phyloP scores from a whole-genome alignment of 768 basidiomycete species.

The Mycena galopus region DNA sequence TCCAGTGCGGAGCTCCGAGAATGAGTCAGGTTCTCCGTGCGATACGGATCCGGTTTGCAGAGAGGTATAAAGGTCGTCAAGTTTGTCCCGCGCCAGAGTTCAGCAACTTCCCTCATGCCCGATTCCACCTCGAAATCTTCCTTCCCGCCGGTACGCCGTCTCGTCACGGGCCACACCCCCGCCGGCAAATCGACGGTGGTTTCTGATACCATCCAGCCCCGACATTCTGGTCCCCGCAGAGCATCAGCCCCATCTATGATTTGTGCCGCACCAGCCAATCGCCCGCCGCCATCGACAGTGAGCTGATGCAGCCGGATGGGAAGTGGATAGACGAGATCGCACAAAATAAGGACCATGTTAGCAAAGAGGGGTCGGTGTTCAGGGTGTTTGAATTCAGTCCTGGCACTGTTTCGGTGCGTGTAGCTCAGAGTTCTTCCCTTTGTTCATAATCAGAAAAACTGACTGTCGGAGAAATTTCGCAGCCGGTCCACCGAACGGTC shows the following conservation, averaged over 20 bases:
- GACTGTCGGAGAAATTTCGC: background rate
- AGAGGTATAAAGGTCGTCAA: too few relatives aligned
- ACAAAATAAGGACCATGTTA: conserved; percentile 5
- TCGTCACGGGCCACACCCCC: conserved; percentile 32
- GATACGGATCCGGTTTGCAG: too few relatives aligned
- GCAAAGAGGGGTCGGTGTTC: conserved; percentile 16
- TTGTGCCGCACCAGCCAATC: conserved; percentile 16
- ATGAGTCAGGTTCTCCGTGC: too few relatives aligned
- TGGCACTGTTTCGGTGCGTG: conserved; percentile 18
- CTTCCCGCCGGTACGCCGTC: conserved; percentile 30
- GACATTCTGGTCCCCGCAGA: background rate
- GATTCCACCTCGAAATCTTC: background rate
- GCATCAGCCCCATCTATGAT: conserved; percentile 9
- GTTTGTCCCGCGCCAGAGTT: too few relatives aligned
- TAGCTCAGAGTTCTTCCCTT: too few relatives aligned
- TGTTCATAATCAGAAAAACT: too few relatives aligned
- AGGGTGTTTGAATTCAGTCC: conserved; percentile 21
- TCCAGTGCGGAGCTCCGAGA: too few relatives aligned
- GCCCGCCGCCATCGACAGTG: conserved; percentile 25
- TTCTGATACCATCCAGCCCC: conserved; percentile 13
- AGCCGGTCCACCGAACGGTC: conserved; percentile 40
- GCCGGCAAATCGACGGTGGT: conserved; percentile 25
- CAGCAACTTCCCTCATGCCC: too few relatives aligned
- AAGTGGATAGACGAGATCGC: conserved; percentile 31
- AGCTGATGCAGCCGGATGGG: conserved; percentile 22